Conservation (phyloP, 352 stramenopile species). For the Pythium guiyangense region DNA sequence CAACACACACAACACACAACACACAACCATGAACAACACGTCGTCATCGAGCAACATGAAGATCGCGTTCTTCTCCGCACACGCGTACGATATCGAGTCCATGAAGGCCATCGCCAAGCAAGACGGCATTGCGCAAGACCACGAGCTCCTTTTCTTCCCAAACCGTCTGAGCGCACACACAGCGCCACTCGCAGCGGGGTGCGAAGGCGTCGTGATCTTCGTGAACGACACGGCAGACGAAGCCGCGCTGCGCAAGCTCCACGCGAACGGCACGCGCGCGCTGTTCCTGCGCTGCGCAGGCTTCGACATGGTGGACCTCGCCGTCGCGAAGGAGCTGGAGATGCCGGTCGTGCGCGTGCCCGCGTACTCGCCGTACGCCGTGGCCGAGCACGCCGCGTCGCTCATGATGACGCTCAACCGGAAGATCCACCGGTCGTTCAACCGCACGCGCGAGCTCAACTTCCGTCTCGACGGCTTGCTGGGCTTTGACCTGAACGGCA, state of each 20-base stretch:
- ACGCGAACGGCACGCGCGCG: slow-evolving; percentile 42
- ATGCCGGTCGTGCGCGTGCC: no score
- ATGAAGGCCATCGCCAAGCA: no score
- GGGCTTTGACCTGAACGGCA: slow-evolving; percentile 66
- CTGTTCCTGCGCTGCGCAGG: slow-evolving; percentile 79
- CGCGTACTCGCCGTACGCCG: no score
- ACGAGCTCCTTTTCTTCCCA: no score
- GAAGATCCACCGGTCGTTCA: slow-evolving; percentile 72
- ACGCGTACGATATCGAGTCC: slow-evolving; percentile 70
- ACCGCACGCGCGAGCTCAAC: slow-evolving; percentile 72
- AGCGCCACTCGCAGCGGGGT: slow-evolving; percentile 44
- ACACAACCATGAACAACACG: no score
- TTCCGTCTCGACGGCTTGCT: slow-evolving; percentile 58
- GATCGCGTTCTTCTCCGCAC: slow-evolving; percentile 76
- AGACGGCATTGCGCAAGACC: no score
- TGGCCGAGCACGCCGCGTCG: background rate
- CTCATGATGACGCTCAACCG: slow-evolving; percentile 61
- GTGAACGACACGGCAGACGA: slow-evolving; percentile 82
- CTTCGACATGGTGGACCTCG: slow-evolving; percentile 75
- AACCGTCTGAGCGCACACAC: slow-evolving; percentile 45
- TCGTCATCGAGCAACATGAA: no score
- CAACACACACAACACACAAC: no score
- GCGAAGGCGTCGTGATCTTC: slow-evolving; percentile 74
- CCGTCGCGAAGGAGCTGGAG: slow-evolving; percentile 10
- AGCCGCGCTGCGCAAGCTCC: slow-evolving; percentile 46